phyloP scores from a whole-genome alignment of 1,284 basidiomycete species.

The Cystobasidiaceae sp. region DNA sequence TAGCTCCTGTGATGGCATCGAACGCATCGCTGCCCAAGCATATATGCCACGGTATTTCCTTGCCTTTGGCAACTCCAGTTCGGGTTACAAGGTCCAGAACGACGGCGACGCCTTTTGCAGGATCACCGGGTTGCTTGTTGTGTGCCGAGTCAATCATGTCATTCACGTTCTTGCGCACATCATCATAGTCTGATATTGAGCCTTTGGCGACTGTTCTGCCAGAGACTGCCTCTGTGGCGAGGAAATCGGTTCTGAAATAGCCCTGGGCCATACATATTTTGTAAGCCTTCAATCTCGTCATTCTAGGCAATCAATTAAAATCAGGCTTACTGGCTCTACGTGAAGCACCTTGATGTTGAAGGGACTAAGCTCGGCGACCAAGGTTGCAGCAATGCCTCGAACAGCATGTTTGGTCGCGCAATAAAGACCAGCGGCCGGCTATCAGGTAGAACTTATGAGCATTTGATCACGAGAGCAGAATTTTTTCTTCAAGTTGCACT shows the following conservation, averaged over 20 bases:
- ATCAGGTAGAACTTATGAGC: background rate
- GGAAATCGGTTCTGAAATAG: slow-evolving; percentile 9
- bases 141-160: slow-evolving; percentile 33
- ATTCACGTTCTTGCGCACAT: slow-evolving; percentile 8
- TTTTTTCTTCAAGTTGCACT: background rate
- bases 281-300: background rate
- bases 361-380: background rate
- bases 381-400: background rate
- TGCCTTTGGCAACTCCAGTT: slow-evolving; percentile 43
- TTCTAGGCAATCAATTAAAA: background rate
- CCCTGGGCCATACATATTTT: background rate
- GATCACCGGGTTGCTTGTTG: slow-evolving; percentile 47
- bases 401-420: background rate
- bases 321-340: background rate
- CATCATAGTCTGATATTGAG: slow-evolving; percentile 22
- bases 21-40: slow-evolving; percentile 44
- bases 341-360: background rate
- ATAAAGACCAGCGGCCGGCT: background rate
- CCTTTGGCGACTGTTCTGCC: background rate
- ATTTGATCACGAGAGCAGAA: background rate
- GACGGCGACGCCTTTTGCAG: slow-evolving; percentile 43
- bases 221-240: background rate
- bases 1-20: slow-evolving; percentile 34
- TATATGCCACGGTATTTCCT: slow-evolving; percentile 38
- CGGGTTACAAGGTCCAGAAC: slow-evolving; percentile 46